phyloP scores from a whole-genome alignment of 2,329 filamentous ascomycete species.

The Pezicula rhizophila region DNA sequence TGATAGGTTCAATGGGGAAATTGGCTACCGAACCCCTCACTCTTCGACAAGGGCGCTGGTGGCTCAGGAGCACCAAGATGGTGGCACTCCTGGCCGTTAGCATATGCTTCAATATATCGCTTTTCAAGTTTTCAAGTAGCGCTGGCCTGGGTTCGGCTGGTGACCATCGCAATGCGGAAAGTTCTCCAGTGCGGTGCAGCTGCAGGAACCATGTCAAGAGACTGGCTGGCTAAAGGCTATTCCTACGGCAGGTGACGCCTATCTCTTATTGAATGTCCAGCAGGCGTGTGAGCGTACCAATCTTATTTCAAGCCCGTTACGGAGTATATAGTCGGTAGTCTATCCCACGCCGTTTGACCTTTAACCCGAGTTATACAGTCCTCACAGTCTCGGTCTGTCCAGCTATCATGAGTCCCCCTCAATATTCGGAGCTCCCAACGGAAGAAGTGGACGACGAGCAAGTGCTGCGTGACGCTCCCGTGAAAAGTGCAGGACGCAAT shows the following conservation, averaged over 20 bases:
- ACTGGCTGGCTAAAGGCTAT: neutral
- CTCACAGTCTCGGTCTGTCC: neutral
- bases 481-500: slow-evolving; percentile 2
- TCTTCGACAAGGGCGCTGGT: neutral
- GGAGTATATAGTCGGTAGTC: neutral
- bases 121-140: too few relatives aligned
- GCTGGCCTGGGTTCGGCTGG: neutral
- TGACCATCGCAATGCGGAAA: neutral
- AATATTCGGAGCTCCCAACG: slow-evolving; percentile 1
- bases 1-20: neutral
- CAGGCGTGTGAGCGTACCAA: neutral
- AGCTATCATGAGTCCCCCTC: neutral
- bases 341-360: neutral
- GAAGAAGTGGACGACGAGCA: neutral
- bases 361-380: neutral
- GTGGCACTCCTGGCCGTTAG: neutral
- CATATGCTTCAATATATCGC: too few relatives aligned
- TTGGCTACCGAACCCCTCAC: neutral
- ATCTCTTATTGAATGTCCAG: neutral
- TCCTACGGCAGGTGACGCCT: neutral
- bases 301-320: neutral
- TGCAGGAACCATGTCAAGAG: slow-evolving; percentile 1
- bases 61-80: neutral
- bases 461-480: neutral
- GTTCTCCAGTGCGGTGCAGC: neutral